Evolutionary conservation across 169 alveolate species (phyloP), one percentile per base, ranked within the genome.

Genomic region (Plasmodium yoelii): DNA sequence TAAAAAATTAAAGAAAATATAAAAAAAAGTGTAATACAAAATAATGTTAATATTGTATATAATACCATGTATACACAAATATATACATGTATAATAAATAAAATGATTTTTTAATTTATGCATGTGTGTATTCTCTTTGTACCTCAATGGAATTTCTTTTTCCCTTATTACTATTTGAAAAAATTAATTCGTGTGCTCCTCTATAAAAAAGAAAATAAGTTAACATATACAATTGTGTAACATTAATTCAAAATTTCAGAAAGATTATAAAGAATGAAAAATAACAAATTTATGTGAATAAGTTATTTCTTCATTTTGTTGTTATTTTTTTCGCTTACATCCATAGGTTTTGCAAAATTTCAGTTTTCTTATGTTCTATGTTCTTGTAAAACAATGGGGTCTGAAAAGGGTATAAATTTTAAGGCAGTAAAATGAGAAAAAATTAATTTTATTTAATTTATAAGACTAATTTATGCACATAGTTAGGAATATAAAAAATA

Each of bases 271-370:
- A 15, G n/a, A 15, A 51, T 51, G 59, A 51, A 49, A 13, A 3
- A 3, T 3, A 13, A 15, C 59, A 51, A 13, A 4, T 13, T 51
- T 51, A 15, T 15, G 22, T 51, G 19, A 12, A 51, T 51, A 51
- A 51, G 18, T 3, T 12, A 15, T 51, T 34, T 34, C 4, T 34
- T 47, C 46, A 47, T 46, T 44, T 47, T 26, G 51, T 47, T 15
- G 19, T 2, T 51, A 51, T 51, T 51, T 9, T 34, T 34, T 34
- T 4, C 42, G 42, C 67, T 44, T 77, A 77, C 88, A 49, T 77
- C 88, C 88, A 77, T 22, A 77, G 19, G 57, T 77, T 77, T 49
- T 77, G 88, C 55, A 77, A 49, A 46, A 77, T 61, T 77, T 77
- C 88, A 34, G 44, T n/a, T 22, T 47, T 61, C 71, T 77, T 77